Evolutionary conservation across 352 stramenopile genomes (phyloP).

Genomic region (Phytophthora multivora): DNA sequence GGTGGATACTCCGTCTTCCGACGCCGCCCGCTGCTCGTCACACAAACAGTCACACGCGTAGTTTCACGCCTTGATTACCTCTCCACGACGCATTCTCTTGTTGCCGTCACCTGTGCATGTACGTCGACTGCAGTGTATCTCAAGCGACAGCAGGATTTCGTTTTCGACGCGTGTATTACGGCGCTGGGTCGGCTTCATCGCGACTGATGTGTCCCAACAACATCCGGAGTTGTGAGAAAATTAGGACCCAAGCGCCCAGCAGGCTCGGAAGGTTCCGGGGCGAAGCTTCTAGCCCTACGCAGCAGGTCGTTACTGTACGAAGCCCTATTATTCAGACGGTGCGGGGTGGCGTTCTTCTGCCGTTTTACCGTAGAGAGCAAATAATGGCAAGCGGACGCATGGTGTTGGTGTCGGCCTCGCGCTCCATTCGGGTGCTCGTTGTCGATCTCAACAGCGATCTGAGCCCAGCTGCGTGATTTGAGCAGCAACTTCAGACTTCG

Average conservation of each 20-base stretch:
- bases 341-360: constrained; percentile 8
- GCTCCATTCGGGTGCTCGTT: too few species aligned
- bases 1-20: neutral
- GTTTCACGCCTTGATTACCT: constrained; percentile 11
- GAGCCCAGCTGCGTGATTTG: constrained; percentile 27
- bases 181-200: neutral
- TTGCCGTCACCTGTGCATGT: constrained; percentile 4
- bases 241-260: constrained; percentile 7
- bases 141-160: constrained; percentile 4
- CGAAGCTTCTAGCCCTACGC: neutral
- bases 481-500: constrained; percentile 4
- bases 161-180: constrained; percentile 13
- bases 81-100: neutral
- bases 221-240: constrained; percentile 25
- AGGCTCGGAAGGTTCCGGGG: constrained; percentile 19
- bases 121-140: constrained; percentile 1
- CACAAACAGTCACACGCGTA: neutral
- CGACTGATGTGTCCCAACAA: constrained; percentile 19
- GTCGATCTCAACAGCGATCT: constrained; percentile 15
- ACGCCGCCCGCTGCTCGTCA: neutral
- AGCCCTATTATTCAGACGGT: constrained; percentile 8
- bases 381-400: too few species aligned
- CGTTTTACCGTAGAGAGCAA: constrained; percentile 10
- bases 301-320: constrained; percentile 24
- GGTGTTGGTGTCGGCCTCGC: too few species aligned